Evolutionary conservation across 2,329 filamentous ascomycete genomes (phyloP).

Genomic region (Aspergillus clavatus): DNA sequence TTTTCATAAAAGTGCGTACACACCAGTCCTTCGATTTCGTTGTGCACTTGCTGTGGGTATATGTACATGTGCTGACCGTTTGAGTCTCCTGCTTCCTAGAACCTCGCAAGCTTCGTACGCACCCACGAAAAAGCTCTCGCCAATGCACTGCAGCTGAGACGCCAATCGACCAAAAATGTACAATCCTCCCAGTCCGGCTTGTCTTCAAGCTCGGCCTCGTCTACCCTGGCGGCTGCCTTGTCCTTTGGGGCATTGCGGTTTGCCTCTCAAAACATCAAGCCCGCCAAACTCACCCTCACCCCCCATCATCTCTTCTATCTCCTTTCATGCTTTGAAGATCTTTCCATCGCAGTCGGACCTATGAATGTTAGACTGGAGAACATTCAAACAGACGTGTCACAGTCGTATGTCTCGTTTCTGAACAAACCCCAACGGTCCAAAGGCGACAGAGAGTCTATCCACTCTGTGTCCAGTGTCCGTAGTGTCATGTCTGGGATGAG

Average conservation of each 20-base stretch:
- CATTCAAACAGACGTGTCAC: constrained; percentile 78
- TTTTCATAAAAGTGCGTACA: constrained; percentile 44
- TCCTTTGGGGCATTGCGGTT: constrained; percentile 83
- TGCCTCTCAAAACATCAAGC: constrained; percentile 77
- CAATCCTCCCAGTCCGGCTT: constrained; percentile 52
- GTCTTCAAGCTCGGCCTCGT: constrained; percentile 64
- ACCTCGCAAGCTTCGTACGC: constrained; percentile 91
- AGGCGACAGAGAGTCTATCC: constrained; percentile 84
- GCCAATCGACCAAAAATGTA: constrained; percentile 64
- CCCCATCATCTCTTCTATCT: constrained; percentile 97
- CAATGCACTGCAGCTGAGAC: constrained; percentile 84
- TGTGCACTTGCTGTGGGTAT: not conserved
- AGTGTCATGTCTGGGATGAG: constrained; percentile 98
- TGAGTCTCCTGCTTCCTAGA: constrained; percentile 50
- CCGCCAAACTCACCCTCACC: constrained; percentile 85
- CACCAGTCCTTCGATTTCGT: not conserved
- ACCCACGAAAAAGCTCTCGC: constrained; percentile 96
- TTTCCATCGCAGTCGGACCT: constrained; percentile 83
- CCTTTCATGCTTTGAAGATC: constrained; percentile 88
- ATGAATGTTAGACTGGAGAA: constrained; percentile 97
- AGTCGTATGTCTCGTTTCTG: constrained; percentile 91
- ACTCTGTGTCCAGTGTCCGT: constrained; percentile 91
- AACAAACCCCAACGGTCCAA: constrained; percentile 76
- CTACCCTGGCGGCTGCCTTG: constrained; percentile 72
- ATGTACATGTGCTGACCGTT: constrained; percentile 5